Base-by-base conservation (phyloP, 2,329 filamentous ascomycete genomes). In the Ophiostoma ips region DNA sequence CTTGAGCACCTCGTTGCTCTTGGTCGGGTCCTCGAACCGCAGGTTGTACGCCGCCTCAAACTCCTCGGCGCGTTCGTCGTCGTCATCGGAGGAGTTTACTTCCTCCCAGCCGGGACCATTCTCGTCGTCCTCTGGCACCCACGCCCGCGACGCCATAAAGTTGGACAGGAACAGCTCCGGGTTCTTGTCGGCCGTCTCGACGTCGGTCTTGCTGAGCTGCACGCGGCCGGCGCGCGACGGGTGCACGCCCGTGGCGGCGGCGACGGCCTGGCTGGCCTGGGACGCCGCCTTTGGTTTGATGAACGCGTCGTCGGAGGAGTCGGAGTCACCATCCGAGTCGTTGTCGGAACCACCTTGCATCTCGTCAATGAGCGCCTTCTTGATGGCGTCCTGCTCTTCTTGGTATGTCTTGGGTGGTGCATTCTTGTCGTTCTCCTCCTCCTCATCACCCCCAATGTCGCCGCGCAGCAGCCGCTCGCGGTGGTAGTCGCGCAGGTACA, bases 1-100 rank as follows among this genome's bases (percentile, higher is more conserved):
- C 60, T 84, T 81, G 31, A 98, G 71, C 46, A 84, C 81, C 66
- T 95, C 87, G 62, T 95, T 95, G 59, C 86, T 81, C 62, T 86
- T 88, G 53, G 76, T 76, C 0, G 92, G 88, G 59, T 96, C 86
- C 63, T 98, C 92, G 61, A 98, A 98, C 33, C 92, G 84, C 67
- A 95, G 69, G 68, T 98, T 98, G 69, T 95, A 98, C 5, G 89
- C 89, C 56, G 85, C 76, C 67, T 98, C 92, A 60, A 90, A 94
- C 53, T 83, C 79, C 41, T 96, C 90, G 24, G 89, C 89, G 43
- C 78, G 75, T 28, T 77, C 74, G 0, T 73, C 87, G 48, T 95
- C 88, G 57, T 98, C 88, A 58, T 98, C 92, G 0, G 88, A 95
- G 61, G 95, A 87, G 51, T 98, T 84, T 0, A 89, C 85, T n/a